phyloP scores from a whole-genome alignment of 768 basidiomycete genomes.

The Suillus brevipes region DNA sequence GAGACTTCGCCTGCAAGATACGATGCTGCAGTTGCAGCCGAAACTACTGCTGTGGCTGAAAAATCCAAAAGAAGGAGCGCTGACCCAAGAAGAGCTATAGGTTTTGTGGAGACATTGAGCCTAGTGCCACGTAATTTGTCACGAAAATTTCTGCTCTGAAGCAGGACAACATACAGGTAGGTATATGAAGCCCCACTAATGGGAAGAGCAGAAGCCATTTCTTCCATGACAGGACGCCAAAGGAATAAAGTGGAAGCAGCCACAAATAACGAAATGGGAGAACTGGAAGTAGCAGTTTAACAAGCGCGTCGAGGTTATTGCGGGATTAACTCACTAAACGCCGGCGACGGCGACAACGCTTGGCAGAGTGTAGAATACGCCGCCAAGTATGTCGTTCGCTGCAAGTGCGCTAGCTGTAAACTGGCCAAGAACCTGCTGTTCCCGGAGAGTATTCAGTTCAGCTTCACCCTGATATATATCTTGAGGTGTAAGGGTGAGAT shows the following conservation, averaged over 20 bases:
- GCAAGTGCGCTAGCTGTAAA: conserved; percentile 66
- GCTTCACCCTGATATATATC: conserved; percentile 40
- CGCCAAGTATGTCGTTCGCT: conserved; percentile 66
- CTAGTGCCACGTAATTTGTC: conserved; percentile 34
- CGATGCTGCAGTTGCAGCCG: conserved; percentile 68
- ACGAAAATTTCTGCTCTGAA: background rate
- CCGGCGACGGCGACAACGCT: conserved; percentile 59
- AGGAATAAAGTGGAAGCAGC: conserved; percentile 63
- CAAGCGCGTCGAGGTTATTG: background rate
- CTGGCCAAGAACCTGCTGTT: conserved; percentile 53
- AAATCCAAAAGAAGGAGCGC: conserved; percentile 71
- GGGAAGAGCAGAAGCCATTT: conserved; percentile 67
- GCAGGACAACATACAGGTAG: conserved; percentile 49
- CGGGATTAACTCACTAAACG: conserved; percentile 52
- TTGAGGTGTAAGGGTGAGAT: conserved; percentile 44
- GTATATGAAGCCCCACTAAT: conserved; percentile 72
- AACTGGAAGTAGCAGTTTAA: conserved; percentile 42
- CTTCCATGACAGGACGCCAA: conserved; percentile 76
- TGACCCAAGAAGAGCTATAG: conserved; percentile 63
- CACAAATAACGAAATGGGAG: conserved; percentile 66
- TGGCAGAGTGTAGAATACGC: conserved; percentile 70
- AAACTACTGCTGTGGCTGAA: conserved; percentile 66
- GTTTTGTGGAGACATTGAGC: conserved; percentile 63
- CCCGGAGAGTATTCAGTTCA: conserved; percentile 29
- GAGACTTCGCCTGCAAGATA: conserved; percentile 66